Percentiles rank a stretch among this genome's conserved stretches.
Evolutionary conservation across 805 yeast genomes (phyloP).

Genomic region (Candida pini): DNA sequence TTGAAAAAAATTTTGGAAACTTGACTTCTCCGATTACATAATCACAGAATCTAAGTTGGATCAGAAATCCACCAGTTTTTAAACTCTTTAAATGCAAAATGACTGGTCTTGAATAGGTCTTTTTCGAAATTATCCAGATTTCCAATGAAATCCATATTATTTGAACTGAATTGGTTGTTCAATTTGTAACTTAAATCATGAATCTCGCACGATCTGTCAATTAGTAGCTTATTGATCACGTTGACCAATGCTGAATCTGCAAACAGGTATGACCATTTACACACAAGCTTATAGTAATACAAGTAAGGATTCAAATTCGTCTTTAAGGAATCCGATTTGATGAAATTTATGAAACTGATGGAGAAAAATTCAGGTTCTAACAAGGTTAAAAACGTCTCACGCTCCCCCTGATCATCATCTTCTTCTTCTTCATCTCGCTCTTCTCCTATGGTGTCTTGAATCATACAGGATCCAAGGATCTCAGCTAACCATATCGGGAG

Average conservation of each 20-base stretch:
- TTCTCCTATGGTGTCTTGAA: conserved; percentile 7
- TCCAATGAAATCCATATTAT: conserved; percentile 42
- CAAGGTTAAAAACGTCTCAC: conserved; percentile 56
- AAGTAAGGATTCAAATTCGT: conserved; percentile 19
- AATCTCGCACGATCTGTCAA: conserved; percentile 62
- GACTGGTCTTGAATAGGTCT: conserved; percentile 46
- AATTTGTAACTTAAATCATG: conserved; percentile 55
- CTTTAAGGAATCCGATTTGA: conserved; percentile 50
- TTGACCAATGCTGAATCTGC: conserved; percentile 57
- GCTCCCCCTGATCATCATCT: conserved; percentile 27
- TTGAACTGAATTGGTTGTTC: conserved; percentile 27
- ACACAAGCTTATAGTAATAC: conserved; percentile 58
- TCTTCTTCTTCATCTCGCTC: conserved; percentile 17
- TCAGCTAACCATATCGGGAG: conserved; percentile 89
- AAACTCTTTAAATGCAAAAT: conserved; percentile 31
- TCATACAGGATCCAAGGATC: conserved; percentile 53
- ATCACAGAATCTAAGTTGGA: too few species aligned
- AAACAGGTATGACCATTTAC: conserved; percentile 73
- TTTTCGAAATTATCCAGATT: conserved; percentile 77
- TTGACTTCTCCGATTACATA: too few species aligned
- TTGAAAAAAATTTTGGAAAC: too few species aligned
- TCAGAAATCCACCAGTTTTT: conserved; percentile 21
- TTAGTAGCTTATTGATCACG: conserved; percentile 42
- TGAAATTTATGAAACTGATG: conserved; percentile 67
- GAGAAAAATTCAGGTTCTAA: conserved; percentile 67